These are phyloP conservation scores for Drechslerella coelobrocha DNA, from an alignment of 2,329 filamentous ascomycete genomes.

Conservation along the genomic window DNA sequence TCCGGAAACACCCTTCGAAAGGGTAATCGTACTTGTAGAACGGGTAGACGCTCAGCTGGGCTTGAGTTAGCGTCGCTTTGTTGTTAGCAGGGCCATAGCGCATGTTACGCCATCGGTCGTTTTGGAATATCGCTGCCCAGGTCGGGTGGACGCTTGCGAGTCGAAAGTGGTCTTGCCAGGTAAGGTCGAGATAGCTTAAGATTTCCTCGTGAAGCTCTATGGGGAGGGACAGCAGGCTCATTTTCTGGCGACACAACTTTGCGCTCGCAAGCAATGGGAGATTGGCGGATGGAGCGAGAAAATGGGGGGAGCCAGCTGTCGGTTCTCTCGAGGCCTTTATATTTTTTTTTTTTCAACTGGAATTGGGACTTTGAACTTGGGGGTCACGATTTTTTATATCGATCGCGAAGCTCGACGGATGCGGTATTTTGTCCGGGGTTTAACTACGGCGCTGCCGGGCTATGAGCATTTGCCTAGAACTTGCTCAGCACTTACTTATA, in stretches of 20 bases:
- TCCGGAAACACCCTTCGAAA: neutral
- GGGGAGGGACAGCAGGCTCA: slow-evolving; percentile 21
- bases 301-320: neutral
- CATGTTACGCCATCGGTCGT: neutral
- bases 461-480: neutral
- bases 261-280: neutral
- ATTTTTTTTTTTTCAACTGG: too few species aligned
- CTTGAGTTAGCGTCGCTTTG: neutral
- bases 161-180: slow-evolving; percentile 27
- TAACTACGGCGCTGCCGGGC: too few species aligned
- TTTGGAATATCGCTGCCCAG: slow-evolving; percentile 11
- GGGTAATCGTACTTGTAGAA: slow-evolving; percentile 5
- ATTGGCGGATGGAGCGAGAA: neutral
- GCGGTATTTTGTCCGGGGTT: too few species aligned
- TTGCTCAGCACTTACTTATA: neutral
- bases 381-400: too few species aligned
- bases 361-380: too few species aligned
- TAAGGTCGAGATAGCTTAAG: slow-evolving; percentile 5
- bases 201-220: slow-evolving; percentile 25
- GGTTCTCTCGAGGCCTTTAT: too few species aligned
- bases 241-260: neutral
- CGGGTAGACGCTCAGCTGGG: neutral
- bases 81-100: neutral
- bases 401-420: too few species aligned
- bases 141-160: neutral